Evolutionary conservation across 495 filamentous ascomycete species (phyloP).

Genomic region (Hyaloscypha bicolor): DNA sequence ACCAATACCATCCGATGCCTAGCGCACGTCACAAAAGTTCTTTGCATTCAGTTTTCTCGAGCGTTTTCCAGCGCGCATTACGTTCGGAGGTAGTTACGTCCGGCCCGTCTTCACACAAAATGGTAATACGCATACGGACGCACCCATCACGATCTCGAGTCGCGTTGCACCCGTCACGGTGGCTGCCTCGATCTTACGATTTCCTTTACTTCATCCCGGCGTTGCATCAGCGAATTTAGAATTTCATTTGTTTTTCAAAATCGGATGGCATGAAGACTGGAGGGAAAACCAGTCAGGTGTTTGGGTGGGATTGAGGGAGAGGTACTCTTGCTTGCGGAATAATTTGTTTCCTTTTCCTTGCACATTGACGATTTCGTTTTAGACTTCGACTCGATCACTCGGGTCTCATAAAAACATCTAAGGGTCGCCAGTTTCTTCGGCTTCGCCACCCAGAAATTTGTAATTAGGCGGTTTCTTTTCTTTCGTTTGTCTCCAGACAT

Average conservation of each 20-base stretch:
- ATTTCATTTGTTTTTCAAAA: constrained; percentile 32
- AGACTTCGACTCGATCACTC: constrained; percentile 31
- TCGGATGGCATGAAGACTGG: constrained; percentile 33
- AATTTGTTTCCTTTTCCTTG: constrained; percentile 28
- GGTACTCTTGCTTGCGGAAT: constrained; percentile 24
- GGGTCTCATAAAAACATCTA: constrained; percentile 29
- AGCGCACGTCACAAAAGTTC: constrained; percentile 35
- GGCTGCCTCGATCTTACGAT: constrained; percentile 37
- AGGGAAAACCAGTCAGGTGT: constrained; percentile 34
- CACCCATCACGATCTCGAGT: constrained; percentile 35
- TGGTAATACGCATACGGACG: constrained; percentile 26
- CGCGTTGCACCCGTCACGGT: constrained; percentile 31
- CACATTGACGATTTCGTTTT: constrained; percentile 29
- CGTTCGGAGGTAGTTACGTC: constrained; percentile 30
- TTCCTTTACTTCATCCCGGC: constrained; percentile 28
- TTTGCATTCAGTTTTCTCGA: constrained; percentile 31
- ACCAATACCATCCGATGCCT: constrained; percentile 22
- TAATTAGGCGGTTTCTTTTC: constrained; percentile 35
- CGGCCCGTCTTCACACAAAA: constrained; percentile 26
- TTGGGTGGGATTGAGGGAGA: constrained; percentile 28
- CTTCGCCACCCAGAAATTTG: constrained; percentile 34
- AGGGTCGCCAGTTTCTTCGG: constrained; percentile 28
- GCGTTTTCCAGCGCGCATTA: constrained; percentile 34
- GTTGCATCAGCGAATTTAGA: constrained; percentile 36
- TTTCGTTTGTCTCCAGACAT: constrained; percentile 17